Conservation (phyloP, 495 filamentous ascomycete genomes). For the Cercophora scortea region DNA sequence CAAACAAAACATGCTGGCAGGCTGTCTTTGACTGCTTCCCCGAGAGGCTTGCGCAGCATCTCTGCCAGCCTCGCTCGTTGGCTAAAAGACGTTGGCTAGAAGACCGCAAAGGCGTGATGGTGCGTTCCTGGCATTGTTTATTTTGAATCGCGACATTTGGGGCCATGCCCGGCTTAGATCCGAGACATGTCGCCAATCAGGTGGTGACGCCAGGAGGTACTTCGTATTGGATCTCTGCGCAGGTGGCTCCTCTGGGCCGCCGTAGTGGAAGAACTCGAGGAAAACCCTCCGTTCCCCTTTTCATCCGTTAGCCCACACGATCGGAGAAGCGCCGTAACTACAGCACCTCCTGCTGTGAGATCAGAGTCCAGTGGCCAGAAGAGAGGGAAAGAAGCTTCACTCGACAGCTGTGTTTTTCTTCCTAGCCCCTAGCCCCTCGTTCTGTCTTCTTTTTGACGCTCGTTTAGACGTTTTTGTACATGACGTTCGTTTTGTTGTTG, state of each 20-base stretch:
- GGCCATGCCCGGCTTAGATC: conserved; percentile 13
- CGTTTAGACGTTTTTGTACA: conserved; percentile 22
- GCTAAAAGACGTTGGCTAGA: not conserved
- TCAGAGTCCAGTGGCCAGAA: not conserved
- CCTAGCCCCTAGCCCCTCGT: conserved; percentile 1
- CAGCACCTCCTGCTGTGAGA: conserved; percentile 13
- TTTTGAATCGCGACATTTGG: conserved; percentile 19
- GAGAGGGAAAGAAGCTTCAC: conserved; percentile 4
- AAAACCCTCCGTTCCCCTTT: conserved; percentile 22
- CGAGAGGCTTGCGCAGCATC: not conserved
- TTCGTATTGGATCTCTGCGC: conserved; percentile 22
- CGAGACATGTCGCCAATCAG: conserved; percentile 14
- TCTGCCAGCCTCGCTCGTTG: not conserved
- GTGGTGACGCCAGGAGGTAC: conserved; percentile 6
- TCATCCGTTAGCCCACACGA: conserved; percentile 2
- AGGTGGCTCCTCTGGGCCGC: conserved; percentile 6
- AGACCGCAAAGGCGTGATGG: not conserved
- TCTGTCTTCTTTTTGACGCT: conserved; percentile 15
- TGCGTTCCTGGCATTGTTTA: conserved; percentile 25
- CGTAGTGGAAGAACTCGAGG: conserved; percentile 16
- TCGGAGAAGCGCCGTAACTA: conserved; percentile 7
- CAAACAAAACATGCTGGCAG: not conserved
- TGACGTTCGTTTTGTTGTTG: conserved; percentile 24
- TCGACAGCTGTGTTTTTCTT: not conserved
- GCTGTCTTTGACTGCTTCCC: not conserved